Evolutionary conservation across 768 basidiomycete species (phyloP), one percentile per base, ranked within the genome.

Genomic region (Termitomyces sp.): DNA sequence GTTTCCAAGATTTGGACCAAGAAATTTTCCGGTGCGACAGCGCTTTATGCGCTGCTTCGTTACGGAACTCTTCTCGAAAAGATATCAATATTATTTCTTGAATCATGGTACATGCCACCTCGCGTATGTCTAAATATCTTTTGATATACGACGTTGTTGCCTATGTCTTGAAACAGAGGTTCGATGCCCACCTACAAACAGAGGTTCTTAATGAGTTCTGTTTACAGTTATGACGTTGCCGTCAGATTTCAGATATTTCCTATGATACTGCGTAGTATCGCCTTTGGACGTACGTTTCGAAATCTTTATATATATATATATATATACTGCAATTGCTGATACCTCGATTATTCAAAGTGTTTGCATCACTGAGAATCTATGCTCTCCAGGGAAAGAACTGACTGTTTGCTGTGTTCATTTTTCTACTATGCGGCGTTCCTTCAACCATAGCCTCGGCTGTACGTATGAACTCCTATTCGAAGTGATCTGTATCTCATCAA

Each of bases 51-150:
- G 11, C 41, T 67, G 8, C 61, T 71, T 6, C 63, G 71, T 42
- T 72, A 72, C 46, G 71, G 70, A 10, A 69, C 69, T 1, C 58
- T 71, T 6, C 48, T 69, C 41, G 69, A 71, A 49, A 71, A 71
- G 50, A 66, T 68, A 21, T 53, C 65, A 2, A 62, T 71, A n/a
- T 57, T 70, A 54, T 53, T 71, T 14, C 67, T 71, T 17, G 69
- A 69, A 1, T 71, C 70, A 25, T 71, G 68, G 70, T 68, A 68
- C 46, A 64, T 71, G 58, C 65, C 69, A 31, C 69, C 67, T 25
- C 58, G 62, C 25, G 70, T 71, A 62, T 50, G 68, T 60, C 16
- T 25, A 23, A 37, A 51, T 43, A 48, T 5, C 21, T 25, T 6
- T 5, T 16, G 12, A 25, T n/a, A 50, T 37, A 6, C 16, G 35